phyloP scores from a whole-genome alignment of 1,284 basidiomycete species.

The Volvariella surrecta region DNA sequence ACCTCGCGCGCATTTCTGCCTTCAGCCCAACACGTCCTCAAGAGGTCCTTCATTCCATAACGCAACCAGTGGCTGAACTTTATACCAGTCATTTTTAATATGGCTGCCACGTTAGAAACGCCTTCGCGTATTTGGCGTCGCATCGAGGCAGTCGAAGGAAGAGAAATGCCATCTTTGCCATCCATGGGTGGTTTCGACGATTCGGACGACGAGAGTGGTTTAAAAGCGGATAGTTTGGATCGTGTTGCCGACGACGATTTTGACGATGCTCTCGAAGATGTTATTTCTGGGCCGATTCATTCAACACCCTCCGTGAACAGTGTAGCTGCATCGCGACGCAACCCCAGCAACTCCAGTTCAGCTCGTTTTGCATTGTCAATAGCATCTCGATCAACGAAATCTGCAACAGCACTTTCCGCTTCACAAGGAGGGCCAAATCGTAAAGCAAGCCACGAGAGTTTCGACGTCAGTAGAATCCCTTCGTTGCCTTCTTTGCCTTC shows the following conservation, averaged over 20 bases:
- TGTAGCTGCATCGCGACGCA: slow-evolving; percentile 39
- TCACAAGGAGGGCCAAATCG: slow-evolving; percentile 22
- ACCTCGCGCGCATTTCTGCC: no score
- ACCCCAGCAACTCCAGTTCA: slow-evolving; percentile 52
- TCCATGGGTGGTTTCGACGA: slow-evolving; percentile 64
- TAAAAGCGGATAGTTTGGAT: slow-evolving; percentile 19
- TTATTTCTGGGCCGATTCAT: slow-evolving; percentile 38
- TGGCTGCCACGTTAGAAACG: slow-evolving; percentile 57
- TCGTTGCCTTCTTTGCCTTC: slow-evolving; percentile 40
- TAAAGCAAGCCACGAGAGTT: slow-evolving; percentile 35
- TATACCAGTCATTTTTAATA: slow-evolving; percentile 10
- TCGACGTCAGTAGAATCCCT: slow-evolving; percentile 51
- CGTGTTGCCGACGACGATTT: slow-evolving; percentile 23
- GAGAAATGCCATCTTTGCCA: slow-evolving; percentile 71
- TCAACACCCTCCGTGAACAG: slow-evolving; percentile 54
- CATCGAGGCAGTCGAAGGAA: slow-evolving; percentile 59
- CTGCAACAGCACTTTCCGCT: slow-evolving; percentile 27
- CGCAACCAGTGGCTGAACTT: no score
- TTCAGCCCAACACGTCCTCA: no score
- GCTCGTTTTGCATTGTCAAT: slow-evolving; percentile 69
- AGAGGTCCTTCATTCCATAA: no score
- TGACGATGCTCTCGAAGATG: slow-evolving; percentile 23
- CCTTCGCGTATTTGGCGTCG: slow-evolving; percentile 74
- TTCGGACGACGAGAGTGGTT: slow-evolving; percentile 30
- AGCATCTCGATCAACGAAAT: slow-evolving; percentile 39